Percentiles rank a stretch among this genome's conserved stretches.
Evolutionary conservation across 164 flowering plant genomes (phyloP).

Genomic region (Euptelea pleiosperma): DNA sequence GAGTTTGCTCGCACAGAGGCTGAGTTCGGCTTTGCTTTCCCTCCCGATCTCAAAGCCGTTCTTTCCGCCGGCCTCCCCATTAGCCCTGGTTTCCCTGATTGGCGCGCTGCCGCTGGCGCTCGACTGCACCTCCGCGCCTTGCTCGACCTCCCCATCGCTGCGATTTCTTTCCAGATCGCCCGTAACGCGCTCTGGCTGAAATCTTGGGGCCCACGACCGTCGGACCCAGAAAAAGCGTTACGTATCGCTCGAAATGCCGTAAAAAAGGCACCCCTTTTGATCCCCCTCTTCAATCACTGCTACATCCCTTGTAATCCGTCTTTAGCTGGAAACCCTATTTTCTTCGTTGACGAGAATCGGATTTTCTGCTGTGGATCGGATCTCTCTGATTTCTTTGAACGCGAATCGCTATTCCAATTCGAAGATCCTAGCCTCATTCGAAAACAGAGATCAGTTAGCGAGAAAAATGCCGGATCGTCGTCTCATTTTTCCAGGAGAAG

Average conservation of each 20-base stretch:
- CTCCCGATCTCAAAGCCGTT: constrained; percentile 73
- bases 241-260: constrained; percentile 56
- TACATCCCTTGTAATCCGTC: constrained; percentile 74
- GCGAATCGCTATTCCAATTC: constrained; percentile 47
- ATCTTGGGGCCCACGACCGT: constrained; percentile 72
- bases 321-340: constrained; percentile 79
- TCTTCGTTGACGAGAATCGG: constrained; percentile 66
- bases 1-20: constrained; percentile 76
- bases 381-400: constrained; percentile 70
- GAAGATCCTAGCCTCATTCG: constrained; percentile 16
- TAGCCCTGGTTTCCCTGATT: constrained; percentile 79
- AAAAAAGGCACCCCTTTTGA: constrained; percentile 60
- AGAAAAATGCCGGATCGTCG: constrained; percentile 35
- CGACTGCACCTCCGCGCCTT: constrained; percentile 55
- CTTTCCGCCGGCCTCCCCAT: constrained; percentile 64
- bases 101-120: constrained; percentile 49
- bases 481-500: constrained; percentile 45
- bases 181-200: constrained; percentile 64
- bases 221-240: constrained; percentile 66
- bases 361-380: constrained; percentile 72
- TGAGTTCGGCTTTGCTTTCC: constrained; percentile 72
- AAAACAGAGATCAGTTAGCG: constrained; percentile 44
- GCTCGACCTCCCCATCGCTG: constrained; percentile 67
- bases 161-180: constrained; percentile 63
- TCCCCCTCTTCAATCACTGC: constrained; percentile 78